phyloP scores from a whole-genome alignment of 1,284 basidiomycete species.

The Mycena citricolor region DNA sequence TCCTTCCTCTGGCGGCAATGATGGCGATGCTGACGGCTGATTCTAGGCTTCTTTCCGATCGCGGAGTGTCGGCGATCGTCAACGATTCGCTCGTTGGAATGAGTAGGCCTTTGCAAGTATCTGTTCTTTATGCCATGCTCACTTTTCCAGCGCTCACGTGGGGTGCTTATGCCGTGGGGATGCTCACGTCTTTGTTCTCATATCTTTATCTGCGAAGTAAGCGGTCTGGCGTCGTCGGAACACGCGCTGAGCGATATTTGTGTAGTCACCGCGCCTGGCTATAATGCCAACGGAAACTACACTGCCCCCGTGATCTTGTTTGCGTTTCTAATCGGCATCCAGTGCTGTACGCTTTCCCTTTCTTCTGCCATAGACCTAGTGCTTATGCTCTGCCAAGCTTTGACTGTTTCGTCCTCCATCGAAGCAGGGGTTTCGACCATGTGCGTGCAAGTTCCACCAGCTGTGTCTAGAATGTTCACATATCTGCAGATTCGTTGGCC shows the following conservation, averaged over 20 bases:
- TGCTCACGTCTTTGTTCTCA: constrained; percentile 76
- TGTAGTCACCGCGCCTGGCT: constrained; percentile 67
- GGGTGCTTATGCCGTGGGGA: constrained; percentile 79
- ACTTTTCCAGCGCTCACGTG: constrained; percentile 54
- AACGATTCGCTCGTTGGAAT: constrained; percentile 86
- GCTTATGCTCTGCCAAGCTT: constrained; percentile 37
- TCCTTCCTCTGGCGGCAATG: too few relatives aligned
- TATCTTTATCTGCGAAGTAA: constrained; percentile 79
- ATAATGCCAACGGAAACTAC: constrained; percentile 73
- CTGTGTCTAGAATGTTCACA: not conserved
- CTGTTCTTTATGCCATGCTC: too few relatives aligned
- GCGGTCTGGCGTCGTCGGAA: too few relatives aligned
- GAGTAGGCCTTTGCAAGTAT: constrained; percentile 57
- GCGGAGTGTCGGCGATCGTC: constrained; percentile 45
- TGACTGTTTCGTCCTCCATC: constrained; percentile 69
- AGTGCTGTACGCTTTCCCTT: constrained; percentile 55
- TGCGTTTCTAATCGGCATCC: constrained; percentile 76
- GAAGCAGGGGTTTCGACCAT: constrained; percentile 85
- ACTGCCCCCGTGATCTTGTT: constrained; percentile 79
- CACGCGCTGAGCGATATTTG: constrained; percentile 2
- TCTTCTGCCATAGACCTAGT: constrained; percentile 13
- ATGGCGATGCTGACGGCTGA: too few relatives aligned
- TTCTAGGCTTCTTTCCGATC: constrained; percentile 14
- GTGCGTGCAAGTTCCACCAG: constrained; percentile 36
- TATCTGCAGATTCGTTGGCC: constrained; percentile 67